Percentiles rank a stretch among this genome's conserved stretches.
phyloP scores from a whole-genome alignment of 2,329 filamentous ascomycete genomes.

The Aphanoascus verrucosus region DNA sequence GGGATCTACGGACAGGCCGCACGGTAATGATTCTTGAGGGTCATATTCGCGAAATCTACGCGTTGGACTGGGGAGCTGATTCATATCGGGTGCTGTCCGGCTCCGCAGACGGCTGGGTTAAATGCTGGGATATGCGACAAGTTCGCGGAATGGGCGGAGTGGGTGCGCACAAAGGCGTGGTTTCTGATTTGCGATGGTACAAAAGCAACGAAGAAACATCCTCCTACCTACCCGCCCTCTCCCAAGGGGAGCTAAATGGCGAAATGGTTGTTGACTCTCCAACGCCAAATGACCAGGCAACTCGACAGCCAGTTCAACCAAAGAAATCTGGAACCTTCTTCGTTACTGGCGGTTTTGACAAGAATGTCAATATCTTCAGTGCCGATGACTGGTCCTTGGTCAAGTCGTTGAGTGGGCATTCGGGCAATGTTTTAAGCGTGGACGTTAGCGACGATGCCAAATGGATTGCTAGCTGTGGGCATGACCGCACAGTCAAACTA shows the following conservation, averaged over 20 bases:
- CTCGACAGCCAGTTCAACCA: constrained; percentile 44
- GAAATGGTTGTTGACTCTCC: constrained; percentile 22
- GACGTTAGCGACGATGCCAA: constrained; percentile 76
- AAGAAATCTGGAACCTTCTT: constrained; percentile 89
- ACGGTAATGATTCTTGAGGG: constrained; percentile 94
- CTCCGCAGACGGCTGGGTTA: constrained; percentile 88
- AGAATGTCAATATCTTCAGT: constrained; percentile 89
- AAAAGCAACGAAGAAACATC: constrained; percentile 71
- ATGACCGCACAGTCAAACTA: constrained; percentile 89
- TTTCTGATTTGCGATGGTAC: constrained; percentile 89
- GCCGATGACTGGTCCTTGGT: constrained; percentile 90
- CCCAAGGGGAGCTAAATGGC: constrained; percentile 53
- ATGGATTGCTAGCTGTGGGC: constrained; percentile 91
- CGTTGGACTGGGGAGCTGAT: constrained; percentile 82
- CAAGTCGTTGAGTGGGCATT: constrained; percentile 80
- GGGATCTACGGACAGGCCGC: constrained; percentile 84
- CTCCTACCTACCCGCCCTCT: constrained; percentile 48
- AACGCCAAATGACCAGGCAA: constrained; percentile 15
- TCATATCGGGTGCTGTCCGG: constrained; percentile 88
- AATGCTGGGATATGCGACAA: constrained; percentile 94
- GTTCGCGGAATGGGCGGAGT: constrained; percentile 74
- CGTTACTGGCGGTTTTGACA: constrained; percentile 83
- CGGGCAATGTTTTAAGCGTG: constrained; percentile 80
- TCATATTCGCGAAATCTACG: constrained; percentile 87
- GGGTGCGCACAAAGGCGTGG: constrained; percentile 80